phyloP scores from a whole-genome alignment of 2,329 filamentous ascomycete genomes.

The Lecanosticta acicola region DNA sequence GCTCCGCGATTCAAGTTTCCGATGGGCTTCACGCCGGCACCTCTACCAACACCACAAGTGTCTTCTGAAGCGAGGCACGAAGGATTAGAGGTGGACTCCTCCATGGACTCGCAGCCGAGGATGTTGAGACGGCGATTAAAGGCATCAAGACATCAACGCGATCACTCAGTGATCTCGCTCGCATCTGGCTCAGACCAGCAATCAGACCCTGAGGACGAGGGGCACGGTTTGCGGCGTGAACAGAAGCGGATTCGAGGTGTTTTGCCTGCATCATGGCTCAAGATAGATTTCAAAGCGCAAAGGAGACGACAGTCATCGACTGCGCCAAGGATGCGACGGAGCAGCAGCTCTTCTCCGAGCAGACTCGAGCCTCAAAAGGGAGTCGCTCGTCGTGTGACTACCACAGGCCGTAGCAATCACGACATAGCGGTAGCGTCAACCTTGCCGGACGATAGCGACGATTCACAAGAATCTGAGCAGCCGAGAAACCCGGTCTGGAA shows the following conservation, averaged over 20 bases:
- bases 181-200: constrained; percentile 20
- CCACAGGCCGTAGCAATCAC: neutral
- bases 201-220: constrained; percentile 23
- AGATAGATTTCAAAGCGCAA: constrained; percentile 38
- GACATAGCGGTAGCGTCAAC: neutral
- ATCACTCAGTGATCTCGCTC: neutral
- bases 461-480: constrained; percentile 13
- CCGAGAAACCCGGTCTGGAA: neutral
- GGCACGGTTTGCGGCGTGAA: constrained; percentile 30
- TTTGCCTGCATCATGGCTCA: constrained; percentile 47
- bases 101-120: constrained; percentile 8
- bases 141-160: neutral
- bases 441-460: constrained; percentile 30
- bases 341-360: constrained; percentile 14
- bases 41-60: constrained; percentile 27
- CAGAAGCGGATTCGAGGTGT: constrained; percentile 44
- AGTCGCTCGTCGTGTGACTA: constrained; percentile 15
- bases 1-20: constrained; percentile 20
- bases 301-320: constrained; percentile 8
- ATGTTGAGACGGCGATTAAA: neutral
- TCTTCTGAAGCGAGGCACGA: constrained; percentile 24
- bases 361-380: constrained; percentile 25
- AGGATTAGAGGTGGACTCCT: constrained; percentile 8
- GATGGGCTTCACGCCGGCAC: constrained; percentile 18
- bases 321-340: constrained; percentile 1